A percentile compares a stretch with the other conserved stretches of the same genome.
phyloP scores from a whole-genome alignment of 2,329 filamentous ascomycete species.

The Cylindrodendrum hubeiense region DNA sequence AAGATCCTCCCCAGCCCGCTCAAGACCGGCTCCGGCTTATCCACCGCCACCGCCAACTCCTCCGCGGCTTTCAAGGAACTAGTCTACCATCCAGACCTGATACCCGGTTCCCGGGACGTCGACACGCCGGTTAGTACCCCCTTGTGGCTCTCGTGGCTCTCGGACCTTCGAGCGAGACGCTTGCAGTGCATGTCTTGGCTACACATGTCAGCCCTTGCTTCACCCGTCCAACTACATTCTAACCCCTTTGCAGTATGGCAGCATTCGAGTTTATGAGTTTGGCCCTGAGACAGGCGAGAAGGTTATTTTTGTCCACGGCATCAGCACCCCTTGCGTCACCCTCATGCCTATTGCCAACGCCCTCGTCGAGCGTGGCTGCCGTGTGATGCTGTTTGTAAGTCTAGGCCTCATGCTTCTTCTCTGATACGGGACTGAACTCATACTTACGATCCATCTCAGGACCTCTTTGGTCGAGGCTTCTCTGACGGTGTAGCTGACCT shows the following conservation, averaged over 20 bases:
- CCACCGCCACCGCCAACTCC: constrained; percentile 51
- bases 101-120: constrained; percentile 81
- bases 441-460: constrained; percentile 52
- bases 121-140: constrained; percentile 66
- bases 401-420: constrained; percentile 17
- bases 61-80: constrained; percentile 51
- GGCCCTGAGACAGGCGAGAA: constrained; percentile 80
- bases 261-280: constrained; percentile 84
- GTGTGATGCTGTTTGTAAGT: constrained; percentile 82
- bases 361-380: constrained; percentile 76
- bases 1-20: constrained; percentile 60
- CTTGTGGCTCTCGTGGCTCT: neutral
- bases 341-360: constrained; percentile 75
- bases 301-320: constrained; percentile 84
- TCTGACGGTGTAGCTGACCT: constrained; percentile 74
- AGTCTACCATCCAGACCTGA: constrained; percentile 74
- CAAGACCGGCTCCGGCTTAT: constrained; percentile 52
- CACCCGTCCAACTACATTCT: neutral
- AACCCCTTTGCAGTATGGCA: constrained; percentile 69
- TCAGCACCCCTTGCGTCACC: constrained; percentile 84
- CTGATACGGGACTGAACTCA: constrained; percentile 10
- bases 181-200: neutral
- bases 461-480: constrained; percentile 78
- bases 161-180: neutral
- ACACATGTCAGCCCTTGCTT: neutral